Evolutionary conservation across 331 rosid genomes (phyloP).

Genomic region (Pyracantha coccinea): DNA sequence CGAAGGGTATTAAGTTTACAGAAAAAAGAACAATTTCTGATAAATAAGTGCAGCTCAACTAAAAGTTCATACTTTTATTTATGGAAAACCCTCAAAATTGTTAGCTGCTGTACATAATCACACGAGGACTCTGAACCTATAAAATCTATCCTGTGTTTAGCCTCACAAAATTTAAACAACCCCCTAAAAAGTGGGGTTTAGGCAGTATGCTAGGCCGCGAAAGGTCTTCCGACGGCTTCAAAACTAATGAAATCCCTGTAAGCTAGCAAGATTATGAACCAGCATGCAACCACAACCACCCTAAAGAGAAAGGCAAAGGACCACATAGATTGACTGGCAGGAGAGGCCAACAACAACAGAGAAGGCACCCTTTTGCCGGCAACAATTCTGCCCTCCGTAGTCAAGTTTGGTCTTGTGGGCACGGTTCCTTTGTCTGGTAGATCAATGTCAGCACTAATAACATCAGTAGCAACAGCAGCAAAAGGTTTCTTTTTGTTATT

Average conservation of each 20-base stretch:
- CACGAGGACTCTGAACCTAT: constrained; percentile 1
- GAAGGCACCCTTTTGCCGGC: constrained; percentile 16
- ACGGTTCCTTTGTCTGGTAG: constrained; percentile 9
- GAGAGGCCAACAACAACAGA: constrained; percentile 20
- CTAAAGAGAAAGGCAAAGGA: constrained; percentile 29
- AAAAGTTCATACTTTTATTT: not conserved
- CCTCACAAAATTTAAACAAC: constrained; percentile 10
- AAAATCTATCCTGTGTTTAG: constrained; percentile 8
- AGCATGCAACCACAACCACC: constrained; percentile 26
- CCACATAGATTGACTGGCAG: constrained; percentile 16
- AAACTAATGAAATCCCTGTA: constrained; percentile 32
- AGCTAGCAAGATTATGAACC: constrained; percentile 29
- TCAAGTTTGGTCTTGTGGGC: constrained; percentile 1
- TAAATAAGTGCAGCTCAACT: not conserved
- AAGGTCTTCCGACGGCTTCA: constrained; percentile 25
- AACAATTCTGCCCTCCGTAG: constrained; percentile 4
- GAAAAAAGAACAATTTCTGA: not conserved
- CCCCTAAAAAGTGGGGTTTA: constrained; percentile 18
- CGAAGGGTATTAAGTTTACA: not conserved
- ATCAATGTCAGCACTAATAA: not conserved
- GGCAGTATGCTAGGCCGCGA: constrained; percentile 1
- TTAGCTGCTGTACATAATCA: not conserved
- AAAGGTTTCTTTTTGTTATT: constrained; percentile 17
- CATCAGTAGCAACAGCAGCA: not conserved
- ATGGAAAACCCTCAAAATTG: not conserved